phyloP scores from a whole-genome alignment of 805 yeast genomes.

The Clavispora vitiphila region DNA sequence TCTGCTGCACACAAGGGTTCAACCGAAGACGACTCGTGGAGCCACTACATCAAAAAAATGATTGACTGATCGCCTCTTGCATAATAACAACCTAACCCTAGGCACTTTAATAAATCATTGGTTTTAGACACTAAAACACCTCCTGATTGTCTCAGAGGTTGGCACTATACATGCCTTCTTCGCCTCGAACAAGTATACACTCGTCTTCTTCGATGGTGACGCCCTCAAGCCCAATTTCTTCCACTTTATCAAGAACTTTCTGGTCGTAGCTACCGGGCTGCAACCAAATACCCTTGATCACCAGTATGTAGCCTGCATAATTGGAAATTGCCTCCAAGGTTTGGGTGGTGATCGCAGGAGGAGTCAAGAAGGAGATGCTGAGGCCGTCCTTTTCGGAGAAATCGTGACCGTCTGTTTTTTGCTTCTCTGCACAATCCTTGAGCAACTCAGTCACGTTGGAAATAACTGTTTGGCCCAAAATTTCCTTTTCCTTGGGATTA shows the following conservation, averaged over 20 bases:
- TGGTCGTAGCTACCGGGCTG: constrained; percentile 76
- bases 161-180: constrained; percentile 37
- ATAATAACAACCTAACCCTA: background rate
- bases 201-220: constrained; percentile 46
- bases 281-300: constrained; percentile 65
- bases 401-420: constrained; percentile 21
- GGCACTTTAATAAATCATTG: too few relatives aligned
- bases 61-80: constrained; percentile 7
- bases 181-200: constrained; percentile 72
- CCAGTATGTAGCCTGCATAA: constrained; percentile 32
- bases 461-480: constrained; percentile 41
- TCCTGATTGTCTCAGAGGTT: constrained; percentile 32
- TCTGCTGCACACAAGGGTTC: constrained; percentile 1
- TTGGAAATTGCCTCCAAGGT: constrained; percentile 34
- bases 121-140: too few relatives aligned
- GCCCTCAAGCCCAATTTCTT: constrained; percentile 27
- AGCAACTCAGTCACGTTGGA: constrained; percentile 26
- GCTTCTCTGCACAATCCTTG: constrained; percentile 13
- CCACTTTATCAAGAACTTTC: constrained; percentile 42
- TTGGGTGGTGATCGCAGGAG: constrained; percentile 52
- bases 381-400: constrained; percentile 36
- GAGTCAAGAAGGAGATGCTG: constrained; percentile 68
- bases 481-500: constrained; percentile 50
- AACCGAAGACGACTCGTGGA: constrained; percentile 35
- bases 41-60: constrained; percentile 25